Base-by-base conservation (phyloP, 2,329 filamentous ascomycete genomes). In the Apiospora pterosperma region DNA sequence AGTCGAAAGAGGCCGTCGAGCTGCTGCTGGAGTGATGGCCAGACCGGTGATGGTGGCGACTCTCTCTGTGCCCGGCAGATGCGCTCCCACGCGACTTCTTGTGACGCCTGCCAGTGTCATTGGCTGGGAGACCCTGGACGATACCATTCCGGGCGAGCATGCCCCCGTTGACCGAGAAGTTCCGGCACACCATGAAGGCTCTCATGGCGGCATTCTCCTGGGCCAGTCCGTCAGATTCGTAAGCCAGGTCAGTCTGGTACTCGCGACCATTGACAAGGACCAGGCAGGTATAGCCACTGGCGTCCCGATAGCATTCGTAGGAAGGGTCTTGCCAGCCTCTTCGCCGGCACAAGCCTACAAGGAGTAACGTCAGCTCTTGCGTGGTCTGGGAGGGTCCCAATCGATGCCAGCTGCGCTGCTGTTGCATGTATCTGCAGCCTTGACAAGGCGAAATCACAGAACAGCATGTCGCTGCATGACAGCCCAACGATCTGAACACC, bases 151-250 rank as follows among this genome's bases (percentile, higher is more conserved):
- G 85, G 67, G 87, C 88, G 68, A 90, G 82, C 93, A 97, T 97
- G 76, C 95, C 95, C 73, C 96, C 93, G 76, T 97, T 97, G 78
- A 96, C 92, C 64, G 93, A 97, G 81, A 97, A 97, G 84, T 97
- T 97, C 69, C 93, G 91, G 84, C 95, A 97, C 70, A 97, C 96
- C 88, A 97, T 95, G 80, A 97, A 98, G 65, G 95, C 95, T 67
- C 93, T 91, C 87, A 96, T 96, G 66, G 95, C 95, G 31, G 95
- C 95, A 73, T 95, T 96, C 78, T 98, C 94, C 75, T 93, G 92
- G 59, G 95, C 95, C 69, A 97, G 84, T 60, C 87, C 83, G 76
- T 95, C 92, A 67, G 90, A 92, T 76, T 92, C 89, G 80, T 96
- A 97, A 68, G 90, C 87, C 41, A 91, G 86, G 77, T 97, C 93